Conservation (phyloP, 306 rosid genomes). For the Prunus campanulata region DNA sequence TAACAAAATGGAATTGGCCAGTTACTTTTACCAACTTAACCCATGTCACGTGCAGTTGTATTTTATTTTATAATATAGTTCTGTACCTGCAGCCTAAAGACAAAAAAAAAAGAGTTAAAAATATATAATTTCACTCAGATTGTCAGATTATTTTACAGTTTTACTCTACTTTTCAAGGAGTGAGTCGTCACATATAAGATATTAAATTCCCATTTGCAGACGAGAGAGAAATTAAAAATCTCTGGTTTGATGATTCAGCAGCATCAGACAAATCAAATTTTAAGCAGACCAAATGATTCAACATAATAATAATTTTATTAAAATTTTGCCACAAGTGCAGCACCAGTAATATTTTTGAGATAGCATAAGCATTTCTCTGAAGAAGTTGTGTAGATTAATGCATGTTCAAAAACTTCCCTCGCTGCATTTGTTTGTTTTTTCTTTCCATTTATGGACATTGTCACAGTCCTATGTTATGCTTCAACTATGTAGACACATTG, state of each 20-base stretch:
- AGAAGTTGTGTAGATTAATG: too few species aligned
- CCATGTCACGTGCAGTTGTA: constrained; percentile 13
- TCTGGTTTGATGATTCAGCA: background rate
- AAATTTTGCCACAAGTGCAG: too few species aligned
- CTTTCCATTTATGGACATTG: too few species aligned
- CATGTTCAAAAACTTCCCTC: too few species aligned
- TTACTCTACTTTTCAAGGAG: background rate
- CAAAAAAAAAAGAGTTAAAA: background rate
- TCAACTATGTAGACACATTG: background rate
- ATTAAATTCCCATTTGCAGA: background rate
- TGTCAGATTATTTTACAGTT: constrained; percentile 4
- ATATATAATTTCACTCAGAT: background rate
- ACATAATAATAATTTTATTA: too few species aligned
- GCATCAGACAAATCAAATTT: too few species aligned
- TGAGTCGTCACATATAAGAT: background rate
- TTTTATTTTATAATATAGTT: too few species aligned
- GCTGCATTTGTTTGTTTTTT: too few species aligned
- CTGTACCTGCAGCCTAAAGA: background rate
- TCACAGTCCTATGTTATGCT: background rate
- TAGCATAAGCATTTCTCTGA: too few species aligned
- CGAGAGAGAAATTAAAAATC: background rate
- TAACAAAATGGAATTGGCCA: background rate
- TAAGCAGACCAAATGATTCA: too few species aligned
- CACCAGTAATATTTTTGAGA: too few species aligned
- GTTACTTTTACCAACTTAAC: background rate